Evolutionary conservation across 140 eudicot genomes (phyloP), one percentile per base, ranked within the genome.

Genomic region (Flaveria floridana): DNA sequence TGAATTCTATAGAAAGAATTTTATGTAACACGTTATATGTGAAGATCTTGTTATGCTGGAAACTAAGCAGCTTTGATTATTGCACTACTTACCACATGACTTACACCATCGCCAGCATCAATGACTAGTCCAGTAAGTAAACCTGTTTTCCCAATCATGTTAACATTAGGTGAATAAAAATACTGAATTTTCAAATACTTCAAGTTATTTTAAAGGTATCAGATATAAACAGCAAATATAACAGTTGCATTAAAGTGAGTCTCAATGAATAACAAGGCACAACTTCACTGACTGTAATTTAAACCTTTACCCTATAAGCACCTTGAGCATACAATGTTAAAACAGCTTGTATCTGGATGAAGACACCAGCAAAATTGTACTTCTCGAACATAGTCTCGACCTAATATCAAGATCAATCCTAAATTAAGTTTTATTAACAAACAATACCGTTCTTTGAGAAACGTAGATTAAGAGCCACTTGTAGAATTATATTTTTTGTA

Each of bases 261-360:
- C 69, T 74, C 68, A 34, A 11, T 59, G 14, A 39, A 59, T 13
- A 66, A 19, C 34, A 56, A 23, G 16, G 10, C 71, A 53, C 48
- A 63, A 58, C 16, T 25, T 71, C 25, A 75, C 70, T 6, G 14
- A 70, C 55, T 79, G 76, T 30, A 65, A 30, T 34, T 63, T 65
- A 37, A 65, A 65, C 82, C 70, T 84, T 85, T 82, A 82, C 87
- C 87, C 80, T 81, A 82, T 74, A 83, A 90, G 91, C 87, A 94
- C 99, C 99, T 94, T 94, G 99, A 90, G 99, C 99, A 81, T 94
- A 94, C 80, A 94, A 81, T 56, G 99, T 94, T 65, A 94, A 78
- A 81, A 94, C 99, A 74, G 97, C 99, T 82, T 94, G 99, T 71
- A 90, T 94, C 82, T 94, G 99, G 82, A 94, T 94, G 85, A 90